Evolutionary conservation across 139 green algal species (phyloP).

Genomic region (Chlorella sorokiniana): DNA sequence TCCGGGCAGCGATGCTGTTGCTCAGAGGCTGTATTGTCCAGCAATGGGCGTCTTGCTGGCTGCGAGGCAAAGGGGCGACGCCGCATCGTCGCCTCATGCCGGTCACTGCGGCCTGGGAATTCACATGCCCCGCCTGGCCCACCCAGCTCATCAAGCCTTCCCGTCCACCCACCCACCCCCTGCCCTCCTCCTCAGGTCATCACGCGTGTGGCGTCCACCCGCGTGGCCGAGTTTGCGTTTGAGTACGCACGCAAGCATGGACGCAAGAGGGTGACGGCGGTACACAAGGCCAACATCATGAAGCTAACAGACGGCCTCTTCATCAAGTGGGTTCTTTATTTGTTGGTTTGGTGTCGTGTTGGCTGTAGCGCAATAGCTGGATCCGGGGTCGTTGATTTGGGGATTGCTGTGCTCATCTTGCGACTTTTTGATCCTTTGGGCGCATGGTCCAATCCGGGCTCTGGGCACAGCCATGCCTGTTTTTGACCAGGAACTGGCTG

Average conservation of each 20-base stretch:
- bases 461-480: too few species aligned
- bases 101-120: neutral
- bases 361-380: too few species aligned
- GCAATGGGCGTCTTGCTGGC: too few species aligned
- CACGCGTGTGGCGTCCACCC: conserved; percentile 79
- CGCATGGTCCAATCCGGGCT: too few species aligned
- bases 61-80: too few species aligned
- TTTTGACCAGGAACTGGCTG: too few species aligned
- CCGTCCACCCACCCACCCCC: neutral
- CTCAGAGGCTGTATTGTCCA: neutral
- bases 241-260: conserved; percentile 85
- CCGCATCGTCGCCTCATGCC: too few species aligned
- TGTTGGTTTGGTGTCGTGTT: too few species aligned
- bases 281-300: conserved; percentile 97
- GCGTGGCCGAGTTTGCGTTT: conserved; percentile 94
- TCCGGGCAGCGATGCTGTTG: too few species aligned
- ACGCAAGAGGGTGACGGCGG: conserved; percentile 78
- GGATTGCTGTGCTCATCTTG: too few species aligned
- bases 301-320: conserved; percentile 96
- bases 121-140: neutral
- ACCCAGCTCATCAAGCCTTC: neutral
- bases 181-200: conserved; percentile 73
- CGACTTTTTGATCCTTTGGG: too few species aligned
- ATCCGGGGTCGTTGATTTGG: too few species aligned
- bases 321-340: conserved; percentile 58